Conservation (phyloP, 352 stramenopile species). For the Phytopythium helicoides region DNA sequence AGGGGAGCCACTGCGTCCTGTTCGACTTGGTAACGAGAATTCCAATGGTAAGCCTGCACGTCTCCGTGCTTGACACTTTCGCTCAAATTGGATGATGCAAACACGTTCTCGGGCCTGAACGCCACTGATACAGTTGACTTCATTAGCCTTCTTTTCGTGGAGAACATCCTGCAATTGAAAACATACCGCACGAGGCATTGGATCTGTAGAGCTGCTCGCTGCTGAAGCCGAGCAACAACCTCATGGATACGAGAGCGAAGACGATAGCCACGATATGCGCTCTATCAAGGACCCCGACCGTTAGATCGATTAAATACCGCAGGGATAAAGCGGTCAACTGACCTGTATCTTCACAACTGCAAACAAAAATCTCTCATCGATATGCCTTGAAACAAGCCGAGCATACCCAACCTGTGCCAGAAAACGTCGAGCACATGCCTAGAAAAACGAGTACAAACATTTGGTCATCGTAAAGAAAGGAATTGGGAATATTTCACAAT, state of each 20-base stretch:
- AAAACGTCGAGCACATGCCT: slow-evolving; percentile 48
- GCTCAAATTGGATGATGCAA: slow-evolving; percentile 49
- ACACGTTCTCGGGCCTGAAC: slow-evolving; percentile 51
- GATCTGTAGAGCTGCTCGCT: slow-evolving; percentile 46
- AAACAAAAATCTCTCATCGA: slow-evolving; percentile 38
- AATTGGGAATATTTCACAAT: not conserved
- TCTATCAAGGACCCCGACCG: slow-evolving; percentile 14
- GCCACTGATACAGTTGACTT: slow-evolving; percentile 17
- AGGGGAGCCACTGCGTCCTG: not conserved
- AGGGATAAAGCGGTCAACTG: not conserved
- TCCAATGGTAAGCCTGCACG: slow-evolving; percentile 32
- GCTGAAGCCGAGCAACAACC: slow-evolving; percentile 39
- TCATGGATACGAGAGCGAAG: slow-evolving; percentile 38
- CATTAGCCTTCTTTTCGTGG: slow-evolving; percentile 1
- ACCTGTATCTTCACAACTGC: slow-evolving; percentile 56
- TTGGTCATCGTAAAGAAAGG: not conserved
- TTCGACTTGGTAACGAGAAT: slow-evolving; percentile 38
- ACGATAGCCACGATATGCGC: slow-evolving; percentile 38
- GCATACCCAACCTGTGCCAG: slow-evolving; percentile 42
- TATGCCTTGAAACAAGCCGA: slow-evolving; percentile 31
- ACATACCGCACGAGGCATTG: slow-evolving; percentile 51
- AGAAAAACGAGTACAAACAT: not conserved
- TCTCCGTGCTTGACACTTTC: slow-evolving; percentile 35
- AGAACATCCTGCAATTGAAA: not conserved
- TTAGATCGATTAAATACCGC: not conserved